A percentile compares a stretch with the other conserved stretches of the same genome.
Evolutionary conservation across 2,329 filamentous ascomycete genomes (phyloP).

Genomic region (Nakataea oryzae): DNA sequence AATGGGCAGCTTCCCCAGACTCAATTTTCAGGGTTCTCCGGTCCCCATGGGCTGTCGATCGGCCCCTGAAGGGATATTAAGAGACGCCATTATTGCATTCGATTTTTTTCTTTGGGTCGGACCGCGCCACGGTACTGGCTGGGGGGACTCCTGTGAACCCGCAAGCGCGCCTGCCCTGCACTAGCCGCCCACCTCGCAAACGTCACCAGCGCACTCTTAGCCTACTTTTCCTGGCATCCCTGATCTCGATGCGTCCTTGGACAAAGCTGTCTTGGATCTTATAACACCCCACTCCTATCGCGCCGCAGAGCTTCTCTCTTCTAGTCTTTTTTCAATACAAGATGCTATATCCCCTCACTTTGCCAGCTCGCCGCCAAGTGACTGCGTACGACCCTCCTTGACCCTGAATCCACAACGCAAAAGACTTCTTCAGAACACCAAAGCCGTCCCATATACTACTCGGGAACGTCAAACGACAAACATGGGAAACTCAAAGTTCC

Average conservation of each 20-base stretch:
- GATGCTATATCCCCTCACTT: not conserved
- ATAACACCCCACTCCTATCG: not conserved
- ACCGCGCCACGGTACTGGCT: no score
- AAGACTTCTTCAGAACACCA: no score
- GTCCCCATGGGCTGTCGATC: no score
- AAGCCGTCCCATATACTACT: not conserved
- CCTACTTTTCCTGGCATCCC: not conserved
- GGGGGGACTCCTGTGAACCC: no score
- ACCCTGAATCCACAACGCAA: not conserved
- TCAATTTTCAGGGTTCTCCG: no score
- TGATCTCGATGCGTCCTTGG: not conserved
- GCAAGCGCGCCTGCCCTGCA: no score
- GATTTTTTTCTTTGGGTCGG: no score
- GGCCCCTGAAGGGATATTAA: no score
- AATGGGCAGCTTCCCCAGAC: not conserved
- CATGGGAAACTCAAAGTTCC: conserved; percentile 1
- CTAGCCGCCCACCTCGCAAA: no score
- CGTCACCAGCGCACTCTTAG: not conserved
- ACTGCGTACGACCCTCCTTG: not conserved
- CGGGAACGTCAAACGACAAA: not conserved
- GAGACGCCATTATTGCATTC: no score
- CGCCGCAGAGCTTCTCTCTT: not conserved
- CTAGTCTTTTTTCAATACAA: not conserved
- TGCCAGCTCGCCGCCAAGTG: not conserved
- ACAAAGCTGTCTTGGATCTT: not conserved